phyloP scores from a whole-genome alignment of 805 yeast species.

The Cyberlindnera mississippiensis region DNA sequence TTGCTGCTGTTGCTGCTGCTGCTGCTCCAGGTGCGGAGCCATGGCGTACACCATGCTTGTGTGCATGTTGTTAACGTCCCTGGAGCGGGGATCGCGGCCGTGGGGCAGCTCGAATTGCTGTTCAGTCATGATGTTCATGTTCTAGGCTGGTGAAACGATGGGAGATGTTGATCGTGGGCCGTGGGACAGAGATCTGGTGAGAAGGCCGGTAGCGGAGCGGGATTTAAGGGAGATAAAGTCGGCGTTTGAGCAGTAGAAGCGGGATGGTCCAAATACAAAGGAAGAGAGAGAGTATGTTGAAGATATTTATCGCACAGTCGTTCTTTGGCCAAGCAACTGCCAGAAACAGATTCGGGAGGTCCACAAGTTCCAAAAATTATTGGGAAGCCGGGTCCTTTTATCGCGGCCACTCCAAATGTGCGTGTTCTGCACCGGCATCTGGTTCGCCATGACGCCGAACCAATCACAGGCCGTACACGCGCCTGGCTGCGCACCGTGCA shows the following conservation, averaged over 20 bases:
- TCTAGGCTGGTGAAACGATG: too few species aligned
- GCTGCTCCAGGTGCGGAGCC: conserved; percentile 1
- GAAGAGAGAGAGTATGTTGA: too few species aligned
- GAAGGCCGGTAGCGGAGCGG: too few species aligned
- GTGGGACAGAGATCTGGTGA: too few species aligned
- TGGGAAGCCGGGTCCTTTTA: conserved; percentile 13
- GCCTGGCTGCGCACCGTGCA: too few species aligned
- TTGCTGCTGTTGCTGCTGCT: too few species aligned
- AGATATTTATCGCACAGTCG: too few species aligned
- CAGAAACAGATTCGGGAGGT: background rate
- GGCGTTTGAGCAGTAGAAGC: too few species aligned
- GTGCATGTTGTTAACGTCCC: background rate
- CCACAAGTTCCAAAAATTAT: background rate
- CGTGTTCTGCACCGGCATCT: conserved; percentile 11
- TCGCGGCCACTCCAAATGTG: conserved; percentile 2
- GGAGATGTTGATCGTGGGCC: too few species aligned
- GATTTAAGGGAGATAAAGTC: too few species aligned
- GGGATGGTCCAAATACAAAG: too few species aligned
- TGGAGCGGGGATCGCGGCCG: conserved; percentile 4
- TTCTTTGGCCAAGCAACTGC: too few species aligned
- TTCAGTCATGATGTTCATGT: conserved; percentile 9
- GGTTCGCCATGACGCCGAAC: conserved; percentile 5
- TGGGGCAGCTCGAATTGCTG: conserved; percentile 5
- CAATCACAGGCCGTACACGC: conserved; percentile 5
- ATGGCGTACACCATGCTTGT: background rate